These are phyloP conservation scores for Podila clonocystis DNA, from an alignment of 192 early-diverging fungal genomes.

Conservation along the genomic window DNA sequence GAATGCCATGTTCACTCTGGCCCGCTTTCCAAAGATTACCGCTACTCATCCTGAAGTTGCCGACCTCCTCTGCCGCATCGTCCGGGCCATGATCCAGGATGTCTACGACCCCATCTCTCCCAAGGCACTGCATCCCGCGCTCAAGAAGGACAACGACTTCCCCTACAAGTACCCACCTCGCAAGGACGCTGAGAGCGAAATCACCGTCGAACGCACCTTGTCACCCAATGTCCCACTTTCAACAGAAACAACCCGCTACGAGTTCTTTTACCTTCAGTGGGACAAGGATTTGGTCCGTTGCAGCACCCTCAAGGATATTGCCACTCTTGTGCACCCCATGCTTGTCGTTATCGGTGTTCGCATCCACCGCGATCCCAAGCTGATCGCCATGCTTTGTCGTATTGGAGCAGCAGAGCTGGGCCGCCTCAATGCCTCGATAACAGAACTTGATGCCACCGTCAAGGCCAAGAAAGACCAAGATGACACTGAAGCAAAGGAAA, in stretches of 20 bases:
- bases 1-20: constrained; percentile 61
- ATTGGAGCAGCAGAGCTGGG: constrained; percentile 29
- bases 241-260: constrained; percentile 36
- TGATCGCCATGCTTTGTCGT: constrained; percentile 32
- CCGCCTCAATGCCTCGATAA: constrained; percentile 5
- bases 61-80: constrained; percentile 66
- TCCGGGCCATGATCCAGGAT: constrained; percentile 67
- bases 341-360: constrained; percentile 56
- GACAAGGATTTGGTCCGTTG: constrained; percentile 53
- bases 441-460: background rate
- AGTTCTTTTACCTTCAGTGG: constrained; percentile 74
- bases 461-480: background rate
- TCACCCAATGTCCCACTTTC: constrained; percentile 23
- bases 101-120: constrained; percentile 60
- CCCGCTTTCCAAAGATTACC: constrained; percentile 60
- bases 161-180: constrained; percentile 14
- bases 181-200: constrained; percentile 8
- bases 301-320: constrained; percentile 29
- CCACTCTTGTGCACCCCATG: constrained; percentile 44
- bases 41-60: constrained; percentile 68
- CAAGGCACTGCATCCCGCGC: constrained; percentile 15
- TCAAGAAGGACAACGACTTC: constrained; percentile 10
- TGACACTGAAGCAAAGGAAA: background rate
- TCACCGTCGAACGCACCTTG: constrained; percentile 8
- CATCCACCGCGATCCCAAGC: constrained; percentile 41